phyloP scores from a whole-genome alignment of 2,329 filamentous ascomycete species.

The Magnaporthiopsis poae region DNA sequence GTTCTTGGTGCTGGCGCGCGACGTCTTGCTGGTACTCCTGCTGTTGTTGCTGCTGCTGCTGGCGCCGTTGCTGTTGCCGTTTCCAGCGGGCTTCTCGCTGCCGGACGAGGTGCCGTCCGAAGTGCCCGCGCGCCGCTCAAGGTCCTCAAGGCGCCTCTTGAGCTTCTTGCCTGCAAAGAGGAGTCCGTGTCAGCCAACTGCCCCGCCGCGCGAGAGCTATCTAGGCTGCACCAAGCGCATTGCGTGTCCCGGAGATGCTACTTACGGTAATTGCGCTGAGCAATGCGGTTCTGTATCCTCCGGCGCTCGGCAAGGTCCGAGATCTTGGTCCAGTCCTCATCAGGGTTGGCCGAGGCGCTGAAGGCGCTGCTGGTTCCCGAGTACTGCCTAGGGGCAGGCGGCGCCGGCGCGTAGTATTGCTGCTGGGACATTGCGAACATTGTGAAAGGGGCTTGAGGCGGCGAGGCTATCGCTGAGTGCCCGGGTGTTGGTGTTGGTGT shows the following conservation, averaged over 20 bases:
- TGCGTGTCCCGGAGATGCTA: conserved; percentile 11
- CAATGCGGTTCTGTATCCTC: conserved; percentile 94
- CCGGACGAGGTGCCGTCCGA: conserved; percentile 20
- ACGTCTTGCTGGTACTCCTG: conserved; percentile 25
- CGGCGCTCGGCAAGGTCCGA: conserved; percentile 89
- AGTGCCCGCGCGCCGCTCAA: conserved; percentile 63
- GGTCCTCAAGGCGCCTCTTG: conserved; percentile 77
- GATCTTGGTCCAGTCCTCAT: conserved; percentile 99
- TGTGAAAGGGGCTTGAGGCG: conserved; percentile 10
- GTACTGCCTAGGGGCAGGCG: conserved; percentile 51
- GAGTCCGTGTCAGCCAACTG: conserved; percentile 5
- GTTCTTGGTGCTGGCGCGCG: conserved; percentile 39
- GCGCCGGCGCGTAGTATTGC: conserved; percentile 26
- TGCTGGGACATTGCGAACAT: conserved; percentile 37
- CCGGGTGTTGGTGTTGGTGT: conserved; percentile 3
- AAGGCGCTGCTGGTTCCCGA: conserved; percentile 84
- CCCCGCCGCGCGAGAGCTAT: too few species aligned
- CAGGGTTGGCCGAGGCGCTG: conserved; percentile 84
- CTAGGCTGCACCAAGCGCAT: neutral
- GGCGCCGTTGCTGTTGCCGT: conserved; percentile 33
- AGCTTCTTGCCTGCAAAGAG: conserved; percentile 67
- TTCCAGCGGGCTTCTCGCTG: conserved; percentile 22
- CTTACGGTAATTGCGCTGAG: conserved; percentile 89
- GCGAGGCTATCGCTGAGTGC: neutral
- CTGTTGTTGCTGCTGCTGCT: conserved; percentile 29